A percentile compares a stretch with the other conserved stretches of the same genome.
Evolutionary conservation across 768 basidiomycete species (phyloP).

Genomic region (Exsudoporus frostii): DNA sequence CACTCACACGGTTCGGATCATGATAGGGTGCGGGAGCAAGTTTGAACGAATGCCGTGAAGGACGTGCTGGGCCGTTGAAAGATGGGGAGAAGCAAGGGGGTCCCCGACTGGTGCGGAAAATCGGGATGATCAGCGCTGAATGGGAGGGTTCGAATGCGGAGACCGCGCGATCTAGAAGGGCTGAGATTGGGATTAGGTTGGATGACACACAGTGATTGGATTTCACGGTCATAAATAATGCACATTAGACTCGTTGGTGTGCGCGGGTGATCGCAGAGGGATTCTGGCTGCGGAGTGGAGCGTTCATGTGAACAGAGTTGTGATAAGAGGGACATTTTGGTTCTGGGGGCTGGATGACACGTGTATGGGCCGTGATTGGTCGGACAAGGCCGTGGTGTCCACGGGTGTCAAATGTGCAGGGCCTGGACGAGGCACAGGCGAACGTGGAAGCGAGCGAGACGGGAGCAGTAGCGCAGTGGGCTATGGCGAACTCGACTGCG

Average conservation of each 20-base stretch:
- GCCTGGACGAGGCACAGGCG: not conserved
- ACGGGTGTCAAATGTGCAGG: constrained; percentile 11
- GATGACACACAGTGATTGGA: constrained; percentile 14
- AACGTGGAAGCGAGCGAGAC: too few relatives aligned
- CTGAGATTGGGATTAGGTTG: constrained; percentile 24
- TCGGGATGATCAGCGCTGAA: constrained; percentile 16
- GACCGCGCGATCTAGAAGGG: constrained; percentile 23
- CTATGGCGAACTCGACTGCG: constrained; percentile 30
- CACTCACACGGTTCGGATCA: constrained; percentile 19
- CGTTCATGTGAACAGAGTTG: constrained; percentile 18
- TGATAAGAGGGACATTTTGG: constrained; percentile 11
- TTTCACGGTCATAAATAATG: constrained; percentile 13
- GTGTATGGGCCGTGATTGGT: constrained; percentile 9
- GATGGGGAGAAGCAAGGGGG: too few relatives aligned
- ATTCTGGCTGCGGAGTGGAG: constrained; percentile 7
- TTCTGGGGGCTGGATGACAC: constrained; percentile 19
- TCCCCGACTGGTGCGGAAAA: constrained; percentile 17
- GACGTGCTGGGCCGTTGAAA: too few relatives aligned
- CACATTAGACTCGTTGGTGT: constrained; percentile 2
- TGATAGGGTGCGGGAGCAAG: not conserved
- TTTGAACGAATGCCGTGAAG: too few relatives aligned
- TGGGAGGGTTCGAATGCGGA: constrained; percentile 11
- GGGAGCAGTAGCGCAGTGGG: too few relatives aligned
- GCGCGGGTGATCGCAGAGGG: constrained; percentile 8
- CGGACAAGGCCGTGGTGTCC: constrained; percentile 19